Conservation (phyloP, 495 filamentous ascomycete genomes). For the Penicillium odoratum region DNA sequence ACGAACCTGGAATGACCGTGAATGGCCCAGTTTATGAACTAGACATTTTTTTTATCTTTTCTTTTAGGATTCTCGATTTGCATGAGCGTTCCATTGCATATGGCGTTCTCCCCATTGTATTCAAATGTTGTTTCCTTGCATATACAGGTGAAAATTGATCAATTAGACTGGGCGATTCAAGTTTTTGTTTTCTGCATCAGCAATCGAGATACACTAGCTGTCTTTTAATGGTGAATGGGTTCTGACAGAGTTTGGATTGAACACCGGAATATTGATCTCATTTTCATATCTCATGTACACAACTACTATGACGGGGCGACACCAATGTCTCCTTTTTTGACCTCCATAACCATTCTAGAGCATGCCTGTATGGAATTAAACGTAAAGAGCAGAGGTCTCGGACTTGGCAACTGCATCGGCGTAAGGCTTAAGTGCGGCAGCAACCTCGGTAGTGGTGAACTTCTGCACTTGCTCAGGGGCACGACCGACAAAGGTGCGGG, state of each 20-base stretch:
- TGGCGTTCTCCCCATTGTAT: constrained; percentile 8
- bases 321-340: not conserved
- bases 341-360: not conserved
- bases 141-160: not conserved
- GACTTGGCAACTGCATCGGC: constrained; percentile 37
- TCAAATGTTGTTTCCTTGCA: constrained; percentile 3
- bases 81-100: constrained; percentile 24
- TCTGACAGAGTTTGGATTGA: not conserved
- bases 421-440: constrained; percentile 53
- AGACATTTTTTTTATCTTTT: too few relatives aligned
- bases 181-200: not conserved
- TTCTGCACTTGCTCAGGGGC: constrained; percentile 57
- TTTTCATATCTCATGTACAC: constrained; percentile 21
- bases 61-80: constrained; percentile 8
- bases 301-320: constrained; percentile 8
- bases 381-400: constrained; percentile 53
- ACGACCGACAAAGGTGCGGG: constrained; percentile 65
- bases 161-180: not conserved
- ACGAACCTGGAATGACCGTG: not conserved
- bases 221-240: not conserved
- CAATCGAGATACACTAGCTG: not conserved
- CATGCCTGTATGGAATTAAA: constrained; percentile 34
- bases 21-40: not conserved
- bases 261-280: constrained; percentile 17
- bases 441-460: constrained; percentile 57